Base-by-base conservation (phyloP, 2,329 filamentous ascomycete genomes). In the Tolypocladium endophyticum region DNA sequence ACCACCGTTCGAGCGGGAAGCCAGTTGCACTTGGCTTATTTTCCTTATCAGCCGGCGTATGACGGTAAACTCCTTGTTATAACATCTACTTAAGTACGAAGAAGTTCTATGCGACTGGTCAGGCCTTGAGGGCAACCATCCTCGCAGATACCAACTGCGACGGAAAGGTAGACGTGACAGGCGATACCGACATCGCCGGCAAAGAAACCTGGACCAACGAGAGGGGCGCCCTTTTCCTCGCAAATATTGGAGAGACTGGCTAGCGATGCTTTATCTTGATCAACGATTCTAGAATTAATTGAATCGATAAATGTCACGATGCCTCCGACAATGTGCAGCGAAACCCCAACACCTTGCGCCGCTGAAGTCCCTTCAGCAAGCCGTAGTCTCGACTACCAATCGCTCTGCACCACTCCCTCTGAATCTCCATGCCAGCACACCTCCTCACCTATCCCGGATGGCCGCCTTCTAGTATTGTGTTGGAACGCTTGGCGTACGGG, bases 381-480 rank as follows among this genome's bases (percentile, higher is more conserved):
- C 35, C 35, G 35, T 11, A 35, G 35, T 18, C 23, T 23, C 43
- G 12, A 12, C 43, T 50, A 65, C 62, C 64, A 66, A n/a, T n/a
- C n/a, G n/a, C 16, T 58, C 38, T 6, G 33, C 53, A 52, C 65
- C 64, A 25, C 62, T n/a, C 63, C n/a, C 65, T 60, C 58, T 61
- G 63, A 25, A 67, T 56, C 23, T 66, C 61, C 16, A 65, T 64
- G 18, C 61, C 56, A 20, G 66, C 57, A 53, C 82, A 79, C 63
- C 77, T 78, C 68, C 86, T 86, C 65, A 88, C 84, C 81, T 83
- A 90, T 62, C 85, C 83, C 59, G n/a, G n/a, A n/a, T n/a, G n/a
- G n/a, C n/a, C n/a, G n/a, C n/a, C n/a, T n/a, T n/a, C n/a, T n/a
- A n/a, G n/a, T n/a, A n/a, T n/a, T n/a, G n/a, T n/a, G n/a, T n/a